A percentile compares a stretch with the other conserved stretches of the same genome.
Evolutionary conservation across 202 grass and related monocot genomes (phyloP).

Genomic region (Musa balbisiana): DNA sequence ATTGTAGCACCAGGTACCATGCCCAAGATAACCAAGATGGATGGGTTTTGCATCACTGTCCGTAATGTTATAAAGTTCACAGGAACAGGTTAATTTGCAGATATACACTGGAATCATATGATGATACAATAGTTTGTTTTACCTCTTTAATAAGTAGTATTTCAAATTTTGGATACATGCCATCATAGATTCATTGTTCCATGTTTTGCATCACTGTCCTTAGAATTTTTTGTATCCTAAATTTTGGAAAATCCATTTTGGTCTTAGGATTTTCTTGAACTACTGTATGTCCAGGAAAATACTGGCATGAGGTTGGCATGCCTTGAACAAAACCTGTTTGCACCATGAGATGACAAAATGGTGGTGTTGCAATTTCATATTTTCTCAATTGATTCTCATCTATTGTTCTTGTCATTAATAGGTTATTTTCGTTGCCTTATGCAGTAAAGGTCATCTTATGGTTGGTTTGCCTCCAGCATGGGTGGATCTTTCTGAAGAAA

Average conservation of each 20-base stretch:
- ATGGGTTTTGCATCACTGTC: too few species aligned
- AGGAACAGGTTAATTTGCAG: too few species aligned
- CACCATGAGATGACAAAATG: background rate
- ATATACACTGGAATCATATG: background rate
- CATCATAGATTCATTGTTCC: background rate
- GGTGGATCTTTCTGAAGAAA: constrained; percentile 47
- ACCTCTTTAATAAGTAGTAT: background rate
- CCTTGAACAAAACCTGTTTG: background rate
- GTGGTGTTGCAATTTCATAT: background rate
- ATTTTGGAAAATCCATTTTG: background rate
- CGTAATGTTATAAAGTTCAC: too few species aligned
- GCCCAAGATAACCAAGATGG: too few species aligned
- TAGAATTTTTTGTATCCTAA: too few species aligned
- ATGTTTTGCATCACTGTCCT: too few species aligned
- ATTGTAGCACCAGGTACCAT: too few species aligned
- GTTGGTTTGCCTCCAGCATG: constrained; percentile 36
- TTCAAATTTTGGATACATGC: background rate
- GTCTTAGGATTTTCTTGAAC: too few species aligned
- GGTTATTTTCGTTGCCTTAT: constrained; percentile 18
- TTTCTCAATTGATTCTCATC: background rate
- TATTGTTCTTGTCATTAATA: background rate
- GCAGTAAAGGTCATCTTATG: constrained; percentile 23
- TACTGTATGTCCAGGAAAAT: background rate
- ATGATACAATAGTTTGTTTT: background rate
- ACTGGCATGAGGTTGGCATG: background rate